A percentile compares a stretch with the other conserved stretches of the same genome.
Evolutionary conservation across 352 stramenopile species (phyloP).

Genomic region (Pythium insidiosum): DNA sequence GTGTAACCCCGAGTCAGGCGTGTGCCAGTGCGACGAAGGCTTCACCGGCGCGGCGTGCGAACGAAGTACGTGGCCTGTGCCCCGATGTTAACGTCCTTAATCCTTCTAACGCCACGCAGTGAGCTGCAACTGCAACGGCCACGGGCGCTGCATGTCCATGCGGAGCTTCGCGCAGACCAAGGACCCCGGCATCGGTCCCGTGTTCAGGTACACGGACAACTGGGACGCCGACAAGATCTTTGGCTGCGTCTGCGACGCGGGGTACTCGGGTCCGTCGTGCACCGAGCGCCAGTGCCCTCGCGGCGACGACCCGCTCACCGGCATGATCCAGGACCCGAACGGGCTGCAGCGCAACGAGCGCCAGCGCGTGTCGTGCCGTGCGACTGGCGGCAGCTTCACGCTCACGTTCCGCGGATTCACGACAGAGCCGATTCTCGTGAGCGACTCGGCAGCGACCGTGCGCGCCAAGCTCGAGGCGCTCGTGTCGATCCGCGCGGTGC

Average conservation of each 20-base stretch:
- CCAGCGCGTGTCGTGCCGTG: slow-evolving; percentile 57
- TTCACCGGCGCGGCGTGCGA: slow-evolving; percentile 79
- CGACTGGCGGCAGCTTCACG: slow-evolving; percentile 78
- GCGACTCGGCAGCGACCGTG: slow-evolving; percentile 42
- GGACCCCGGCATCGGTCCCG: slow-evolving; percentile 34
- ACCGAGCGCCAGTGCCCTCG: slow-evolving; percentile 49
- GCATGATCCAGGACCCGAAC: slow-evolving; percentile 43
- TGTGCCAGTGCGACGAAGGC: slow-evolving; percentile 54
- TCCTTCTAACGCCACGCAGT: slow-evolving; percentile 17
- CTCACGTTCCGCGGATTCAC: slow-evolving; percentile 76
- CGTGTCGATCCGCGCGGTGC: slow-evolving; percentile 51
- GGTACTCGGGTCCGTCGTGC: slow-evolving; percentile 74
- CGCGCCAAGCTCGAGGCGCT: slow-evolving; percentile 43
- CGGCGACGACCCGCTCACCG: slow-evolving; percentile 84
- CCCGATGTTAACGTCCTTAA: neutral
- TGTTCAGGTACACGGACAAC: slow-evolving; percentile 51
- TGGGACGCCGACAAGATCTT: slow-evolving; percentile 85
- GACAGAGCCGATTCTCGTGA: slow-evolving; percentile 56
- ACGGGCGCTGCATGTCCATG: slow-evolving; percentile 82
- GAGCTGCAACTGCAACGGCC: slow-evolving; percentile 64
- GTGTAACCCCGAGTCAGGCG: slow-evolving; percentile 48
- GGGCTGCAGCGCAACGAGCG: slow-evolving; percentile 69
- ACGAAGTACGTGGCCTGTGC: slow-evolving; percentile 53
- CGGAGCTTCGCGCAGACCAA: slow-evolving; percentile 41
- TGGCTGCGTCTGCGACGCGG: slow-evolving; percentile 80